Percentiles rank a stretch among this genome's conserved stretches.
Conservation (phyloP, 257 asterid species). For the Gentiana dahurica region DNA sequence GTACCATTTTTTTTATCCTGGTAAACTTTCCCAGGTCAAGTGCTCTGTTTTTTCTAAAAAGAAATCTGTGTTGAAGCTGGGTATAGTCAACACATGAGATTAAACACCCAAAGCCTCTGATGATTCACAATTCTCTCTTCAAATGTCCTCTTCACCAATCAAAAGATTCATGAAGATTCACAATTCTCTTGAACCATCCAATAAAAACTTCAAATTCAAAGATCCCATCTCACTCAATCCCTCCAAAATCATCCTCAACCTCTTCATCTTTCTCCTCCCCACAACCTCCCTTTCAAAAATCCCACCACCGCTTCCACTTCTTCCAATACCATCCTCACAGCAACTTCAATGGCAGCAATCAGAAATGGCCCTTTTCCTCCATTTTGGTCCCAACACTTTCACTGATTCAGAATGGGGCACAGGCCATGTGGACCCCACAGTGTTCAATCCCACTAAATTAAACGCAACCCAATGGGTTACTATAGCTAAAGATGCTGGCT, state of each 20-base stretch:
- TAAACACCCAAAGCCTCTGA: no score
- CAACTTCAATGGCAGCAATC: constrained; percentile 91
- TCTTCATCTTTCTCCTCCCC: constrained; percentile 12
- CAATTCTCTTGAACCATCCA: background rate
- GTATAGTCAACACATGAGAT: no score
- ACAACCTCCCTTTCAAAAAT: constrained; percentile 15
- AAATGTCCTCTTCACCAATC: background rate
- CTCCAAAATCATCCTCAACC: constrained; percentile 10
- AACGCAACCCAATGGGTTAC: constrained; percentile 87
- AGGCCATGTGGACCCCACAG: constrained; percentile 62
- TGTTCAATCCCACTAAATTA: constrained; percentile 56
- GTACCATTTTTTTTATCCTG: no score
- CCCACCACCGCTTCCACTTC: constrained; percentile 81
- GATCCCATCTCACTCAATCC: constrained; percentile 11
- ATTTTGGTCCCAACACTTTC: constrained; percentile 87
- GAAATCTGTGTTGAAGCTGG: no score
- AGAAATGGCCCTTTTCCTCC: constrained; percentile 85
- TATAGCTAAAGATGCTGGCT: constrained; percentile 66
- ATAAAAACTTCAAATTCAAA: constrained; percentile 1
- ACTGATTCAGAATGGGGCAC: constrained; percentile 88
- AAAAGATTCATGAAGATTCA: constrained; percentile 5
- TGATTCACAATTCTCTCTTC: background rate
- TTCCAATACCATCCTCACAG: constrained; percentile 64
- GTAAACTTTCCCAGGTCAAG: no score
- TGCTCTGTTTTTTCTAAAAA: no score